Evolutionary conservation across 768 basidiomycete genomes (phyloP), one percentile per base, ranked within the genome.

Genomic region (Phlegmacium glaucopus): DNA sequence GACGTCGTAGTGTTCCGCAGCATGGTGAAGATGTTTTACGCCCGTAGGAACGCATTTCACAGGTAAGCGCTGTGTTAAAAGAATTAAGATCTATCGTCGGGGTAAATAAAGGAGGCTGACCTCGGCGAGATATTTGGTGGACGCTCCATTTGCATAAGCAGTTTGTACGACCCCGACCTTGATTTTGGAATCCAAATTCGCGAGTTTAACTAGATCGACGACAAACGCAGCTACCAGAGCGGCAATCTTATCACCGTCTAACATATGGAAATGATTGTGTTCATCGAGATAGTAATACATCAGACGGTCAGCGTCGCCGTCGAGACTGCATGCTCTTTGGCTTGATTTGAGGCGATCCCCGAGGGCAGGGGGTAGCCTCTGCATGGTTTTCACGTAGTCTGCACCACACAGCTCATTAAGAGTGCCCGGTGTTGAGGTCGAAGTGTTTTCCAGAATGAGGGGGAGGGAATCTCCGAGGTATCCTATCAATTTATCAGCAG

Each of bases 161-260:
- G 96, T 99, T 65, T 99, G 96, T 9, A 99, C 94, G 15, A 97
- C 89, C 27, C 96, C 96, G 22, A 97, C 88, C 62, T 87, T 82
- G 53, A 97, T 69, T 40, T 79, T 70, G 17, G 76, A 73, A 17
- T 90, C 87, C 35, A 98, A 71, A 15, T 91, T 92, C 13, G 94
- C 83, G 29, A 81, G 78, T 63, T 85, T 89, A 55, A 95, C 88
- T 11, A 95, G 79, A 48, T 93, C 92, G 29, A 90, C 84, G 52
- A 99, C 85, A 71, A 93, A 97, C 22, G 90, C 85, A 9, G 96
- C 92, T 17, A 92, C 92, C 29, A 99, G 76, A 1, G 88, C 85
- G 4, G 96, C 90, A 48, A 98, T 98, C 77, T 98, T 99, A 72
- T 99, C 96, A 9, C 96, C 96, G 56, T 99, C 96, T 35, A 99